These are phyloP conservation scores for Neurospora discreta DNA, from an alignment of 495 filamentous ascomycete genomes.

Conservation along the genomic window DNA sequence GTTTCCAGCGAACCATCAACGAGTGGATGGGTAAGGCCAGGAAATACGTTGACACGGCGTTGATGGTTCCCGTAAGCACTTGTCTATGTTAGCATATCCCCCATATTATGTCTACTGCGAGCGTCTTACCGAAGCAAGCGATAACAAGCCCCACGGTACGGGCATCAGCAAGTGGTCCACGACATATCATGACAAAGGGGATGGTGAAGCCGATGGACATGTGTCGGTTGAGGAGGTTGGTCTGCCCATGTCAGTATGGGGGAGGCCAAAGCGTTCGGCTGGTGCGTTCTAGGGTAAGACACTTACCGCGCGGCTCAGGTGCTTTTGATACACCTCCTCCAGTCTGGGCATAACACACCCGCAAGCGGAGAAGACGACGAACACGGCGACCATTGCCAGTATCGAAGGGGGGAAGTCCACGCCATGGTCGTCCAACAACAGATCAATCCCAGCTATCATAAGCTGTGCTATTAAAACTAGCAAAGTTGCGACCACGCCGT, in stretches of 20 bases:
- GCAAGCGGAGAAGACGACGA: constrained; percentile 3
- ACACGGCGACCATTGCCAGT: constrained; percentile 20
- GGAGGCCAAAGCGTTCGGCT: background rate
- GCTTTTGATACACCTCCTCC: constrained; percentile 21
- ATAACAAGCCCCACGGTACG: constrained; percentile 25
- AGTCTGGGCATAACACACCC: constrained; percentile 6
- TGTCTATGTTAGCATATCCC: background rate
- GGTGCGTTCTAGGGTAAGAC: background rate
- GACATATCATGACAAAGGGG: constrained; percentile 34
- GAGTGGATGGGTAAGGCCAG: constrained; percentile 14
- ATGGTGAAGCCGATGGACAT: constrained; percentile 39
- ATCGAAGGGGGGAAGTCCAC: constrained; percentile 22
- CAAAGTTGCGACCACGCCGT: constrained; percentile 12
- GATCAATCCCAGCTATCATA: constrained; percentile 16
- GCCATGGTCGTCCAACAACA: constrained; percentile 4
- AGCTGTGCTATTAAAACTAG: constrained; percentile 15
- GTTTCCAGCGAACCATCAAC: constrained; percentile 16
- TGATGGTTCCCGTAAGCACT: constrained; percentile 22
- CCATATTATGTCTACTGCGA: background rate
- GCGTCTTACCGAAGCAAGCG: constrained; percentile 26
- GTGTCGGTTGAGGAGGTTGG: constrained; percentile 32
- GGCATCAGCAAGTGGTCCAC: constrained; percentile 20
- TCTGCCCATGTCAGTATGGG: background rate
- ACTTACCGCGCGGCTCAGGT: constrained; percentile 26
- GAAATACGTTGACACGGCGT: constrained; percentile 13